Evolutionary conservation across 1,139 yeast species (phyloP).

Genomic region (Geotrichum klebahnii): DNA sequence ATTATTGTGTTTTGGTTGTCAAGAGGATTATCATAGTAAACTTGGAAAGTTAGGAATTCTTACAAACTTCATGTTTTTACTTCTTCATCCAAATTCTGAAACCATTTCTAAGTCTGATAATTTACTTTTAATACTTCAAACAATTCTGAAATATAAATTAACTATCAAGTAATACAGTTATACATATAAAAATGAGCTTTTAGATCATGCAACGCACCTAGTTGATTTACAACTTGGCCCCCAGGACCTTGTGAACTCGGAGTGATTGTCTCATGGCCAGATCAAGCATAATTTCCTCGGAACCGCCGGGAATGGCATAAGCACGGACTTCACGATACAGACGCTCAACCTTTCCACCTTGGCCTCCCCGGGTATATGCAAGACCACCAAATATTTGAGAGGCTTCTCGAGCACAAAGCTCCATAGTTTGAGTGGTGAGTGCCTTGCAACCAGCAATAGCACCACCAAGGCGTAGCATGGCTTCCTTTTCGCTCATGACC

Average conservation of each 20-base stretch:
- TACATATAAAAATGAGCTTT: too few species aligned
- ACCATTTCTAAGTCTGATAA: too few species aligned
- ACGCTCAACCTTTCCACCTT: constrained; percentile 45
- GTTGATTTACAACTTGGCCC: constrained; percentile 40
- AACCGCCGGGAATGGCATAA: constrained; percentile 46
- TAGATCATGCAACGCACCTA: too few species aligned
- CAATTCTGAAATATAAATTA: too few species aligned
- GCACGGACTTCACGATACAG: constrained; percentile 45
- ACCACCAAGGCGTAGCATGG: constrained; percentile 45
- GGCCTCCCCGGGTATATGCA: constrained; percentile 45
- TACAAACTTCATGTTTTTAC: too few species aligned
- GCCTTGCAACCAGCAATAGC: constrained; percentile 46
- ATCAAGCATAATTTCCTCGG: constrained; percentile 46
- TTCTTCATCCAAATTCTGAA: too few species aligned
- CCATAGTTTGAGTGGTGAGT: constrained; percentile 43
- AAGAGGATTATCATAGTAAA: too few species aligned
- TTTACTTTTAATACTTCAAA: too few species aligned
- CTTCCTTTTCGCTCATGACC: constrained; percentile 40
- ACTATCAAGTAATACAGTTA: too few species aligned
- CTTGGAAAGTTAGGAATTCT: too few species aligned
- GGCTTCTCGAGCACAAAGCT: constrained; percentile 45
- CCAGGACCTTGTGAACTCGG: constrained; percentile 41
- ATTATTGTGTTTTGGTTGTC: too few species aligned
- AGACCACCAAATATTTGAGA: constrained; percentile 46
- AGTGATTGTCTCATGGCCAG: constrained; percentile 43